These are phyloP conservation scores for Celoporthe dispersa DNA, from an alignment of 2,329 filamentous ascomycete genomes.

Conservation along the genomic window DNA sequence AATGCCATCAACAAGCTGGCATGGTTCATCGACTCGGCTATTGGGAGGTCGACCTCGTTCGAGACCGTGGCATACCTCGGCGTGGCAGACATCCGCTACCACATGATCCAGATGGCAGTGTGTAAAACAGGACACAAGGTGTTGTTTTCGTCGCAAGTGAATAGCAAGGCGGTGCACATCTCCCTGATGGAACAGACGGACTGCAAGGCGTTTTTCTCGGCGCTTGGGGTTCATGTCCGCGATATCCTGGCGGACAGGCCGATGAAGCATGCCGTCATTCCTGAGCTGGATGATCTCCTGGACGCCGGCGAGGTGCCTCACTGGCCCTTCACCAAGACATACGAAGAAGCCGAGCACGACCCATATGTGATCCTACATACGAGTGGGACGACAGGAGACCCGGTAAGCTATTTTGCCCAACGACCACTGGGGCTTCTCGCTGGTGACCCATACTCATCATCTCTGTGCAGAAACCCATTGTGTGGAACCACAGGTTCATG, in stretches of 20 bases:
- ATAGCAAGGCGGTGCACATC: slow-evolving; percentile 31
- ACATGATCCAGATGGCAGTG: slow-evolving; percentile 35
- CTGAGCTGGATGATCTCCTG: slow-evolving; percentile 30
- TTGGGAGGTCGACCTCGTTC: slow-evolving; percentile 31
- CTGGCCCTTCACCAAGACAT: slow-evolving; percentile 34
- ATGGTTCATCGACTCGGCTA: slow-evolving; percentile 30
- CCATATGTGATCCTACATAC: slow-evolving; percentile 33
- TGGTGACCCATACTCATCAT: neutral
- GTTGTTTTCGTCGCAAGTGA: slow-evolving; percentile 33
- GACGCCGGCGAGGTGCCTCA: slow-evolving; percentile 20
- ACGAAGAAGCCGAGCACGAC: slow-evolving; percentile 29
- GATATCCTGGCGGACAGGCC: slow-evolving; percentile 31
- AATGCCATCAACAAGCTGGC: slow-evolving; percentile 34
- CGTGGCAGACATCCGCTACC: slow-evolving; percentile 32
- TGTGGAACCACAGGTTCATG: slow-evolving; percentile 29
- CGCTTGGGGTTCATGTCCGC: slow-evolving; percentile 28
- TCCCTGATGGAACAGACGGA: slow-evolving; percentile 32
- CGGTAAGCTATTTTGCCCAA: slow-evolving; percentile 26
- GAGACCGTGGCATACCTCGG: slow-evolving; percentile 33
- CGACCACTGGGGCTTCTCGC: neutral
- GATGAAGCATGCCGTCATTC: slow-evolving; percentile 30
- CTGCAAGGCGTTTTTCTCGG: slow-evolving; percentile 31
- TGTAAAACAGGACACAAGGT: slow-evolving; percentile 34
- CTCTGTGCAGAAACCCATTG: slow-evolving; percentile 24
- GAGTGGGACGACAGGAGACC: slow-evolving; percentile 32